phyloP scores from a whole-genome alignment of 2,329 filamentous ascomycete species.

The Xylariaceae sp. region DNA sequence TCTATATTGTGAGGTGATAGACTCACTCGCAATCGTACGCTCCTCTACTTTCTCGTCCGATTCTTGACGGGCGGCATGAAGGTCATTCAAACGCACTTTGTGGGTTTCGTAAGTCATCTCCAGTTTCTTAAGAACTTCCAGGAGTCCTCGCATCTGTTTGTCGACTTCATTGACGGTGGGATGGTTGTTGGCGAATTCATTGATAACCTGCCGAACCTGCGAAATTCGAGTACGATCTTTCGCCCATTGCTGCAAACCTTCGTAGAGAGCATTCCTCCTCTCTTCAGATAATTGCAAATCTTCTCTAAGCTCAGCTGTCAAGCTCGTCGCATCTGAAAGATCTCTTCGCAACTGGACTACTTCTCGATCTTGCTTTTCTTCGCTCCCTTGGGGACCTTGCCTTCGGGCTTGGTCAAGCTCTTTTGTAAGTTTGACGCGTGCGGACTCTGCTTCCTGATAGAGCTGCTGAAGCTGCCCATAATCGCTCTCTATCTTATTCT shows the following conservation, averaged over 20 bases:
- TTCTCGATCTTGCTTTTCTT: slow-evolving; percentile 11
- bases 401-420: slow-evolving; percentile 21
- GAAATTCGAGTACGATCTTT: slow-evolving; percentile 12
- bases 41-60: no score
- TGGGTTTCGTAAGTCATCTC: slow-evolving; percentile 14
- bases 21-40: no score
- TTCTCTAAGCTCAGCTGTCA: slow-evolving; percentile 8
- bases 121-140: slow-evolving; percentile 18
- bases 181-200: slow-evolving; percentile 13
- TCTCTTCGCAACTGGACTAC: slow-evolving; percentile 8
- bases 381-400: slow-evolving; percentile 5
- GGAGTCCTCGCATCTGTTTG: slow-evolving; percentile 13
- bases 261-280: slow-evolving; percentile 10
- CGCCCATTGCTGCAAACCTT: slow-evolving; percentile 18
- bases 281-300: slow-evolving; percentile 11
- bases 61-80: neutral
- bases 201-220: slow-evolving; percentile 15
- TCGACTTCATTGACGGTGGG: slow-evolving; percentile 12
- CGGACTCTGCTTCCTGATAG: slow-evolving; percentile 18
- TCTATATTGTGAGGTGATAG: no score
- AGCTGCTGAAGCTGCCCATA: slow-evolving; percentile 21
- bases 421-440: slow-evolving; percentile 18
- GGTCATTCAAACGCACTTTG: slow-evolving; percentile 1
- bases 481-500: slow-evolving; percentile 2
- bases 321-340: neutral